A percentile compares a stretch with the other conserved stretches of the same genome.
phyloP scores from a whole-genome alignment of 768 basidiomycete genomes.

The Pisolithus albus region DNA sequence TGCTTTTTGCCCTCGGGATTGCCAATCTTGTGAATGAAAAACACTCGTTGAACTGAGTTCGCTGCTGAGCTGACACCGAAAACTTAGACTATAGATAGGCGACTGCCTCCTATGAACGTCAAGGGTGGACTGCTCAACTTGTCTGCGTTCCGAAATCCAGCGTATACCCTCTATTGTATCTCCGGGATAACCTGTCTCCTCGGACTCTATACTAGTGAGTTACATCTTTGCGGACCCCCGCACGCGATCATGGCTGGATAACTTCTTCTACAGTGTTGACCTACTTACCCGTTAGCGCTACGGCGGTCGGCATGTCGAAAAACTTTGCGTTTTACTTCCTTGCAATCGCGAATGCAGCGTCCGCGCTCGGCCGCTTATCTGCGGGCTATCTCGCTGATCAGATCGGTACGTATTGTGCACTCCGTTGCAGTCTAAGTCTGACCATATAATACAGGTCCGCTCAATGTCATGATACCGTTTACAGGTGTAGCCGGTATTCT shows the following conservation, averaged over 20 bases:
- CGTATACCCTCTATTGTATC: slow-evolving; percentile 50
- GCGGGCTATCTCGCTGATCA: slow-evolving; percentile 50
- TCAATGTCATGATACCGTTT: slow-evolving; percentile 65
- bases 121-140: slow-evolving; percentile 55
- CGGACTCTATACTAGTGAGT: slow-evolving; percentile 60
- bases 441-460: slow-evolving; percentile 36
- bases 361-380: slow-evolving; percentile 52
- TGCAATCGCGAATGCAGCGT: slow-evolving; percentile 61
- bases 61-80: not conserved
- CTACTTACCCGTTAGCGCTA: slow-evolving; percentile 43
- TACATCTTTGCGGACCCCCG: too few species aligned
- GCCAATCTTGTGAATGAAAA: slow-evolving; percentile 42
- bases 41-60: slow-evolving; percentile 9
- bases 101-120: slow-evolving; percentile 47
- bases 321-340: slow-evolving; percentile 59
- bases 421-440: not conserved
- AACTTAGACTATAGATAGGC: slow-evolving; percentile 32
- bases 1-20: slow-evolving; percentile 43
- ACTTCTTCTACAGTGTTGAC: slow-evolving; percentile 43
- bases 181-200: slow-evolving; percentile 55
- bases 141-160: slow-evolving; percentile 37
- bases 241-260: slow-evolving; percentile 1
- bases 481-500: slow-evolving; percentile 47
- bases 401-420: slow-evolving; percentile 31
- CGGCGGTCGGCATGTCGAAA: slow-evolving; percentile 29